phyloP scores from a whole-genome alignment of 192 early-diverging fungal genomes.

The Piromyces sp. region DNA sequence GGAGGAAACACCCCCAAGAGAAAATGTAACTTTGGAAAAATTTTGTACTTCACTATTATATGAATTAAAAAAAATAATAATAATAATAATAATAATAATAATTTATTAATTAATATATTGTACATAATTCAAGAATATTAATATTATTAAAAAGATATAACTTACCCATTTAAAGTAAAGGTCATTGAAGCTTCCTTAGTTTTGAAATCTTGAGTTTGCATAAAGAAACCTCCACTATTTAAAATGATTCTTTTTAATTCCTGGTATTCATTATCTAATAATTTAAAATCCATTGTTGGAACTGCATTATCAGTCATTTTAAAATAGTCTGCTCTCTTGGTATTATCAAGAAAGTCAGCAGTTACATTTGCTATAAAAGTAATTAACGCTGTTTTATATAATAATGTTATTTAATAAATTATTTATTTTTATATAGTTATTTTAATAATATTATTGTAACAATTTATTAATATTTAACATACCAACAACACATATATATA shows the following conservation, averaged over 20 bases:
- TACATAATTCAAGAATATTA: no score
- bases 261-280: background rate
- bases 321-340: background rate
- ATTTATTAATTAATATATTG: no score
- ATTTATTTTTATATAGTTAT: no score
- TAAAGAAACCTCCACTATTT: background rate
- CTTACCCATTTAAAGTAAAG: background rate
- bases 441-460: no score
- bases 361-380: conserved; percentile 1
- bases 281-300: background rate
- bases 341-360: background rate
- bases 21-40: background rate
- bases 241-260: background rate
- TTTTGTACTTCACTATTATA: background rate
- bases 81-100: no score
- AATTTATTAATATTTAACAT: no score
- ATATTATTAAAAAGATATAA: no score
- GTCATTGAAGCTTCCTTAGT: background rate
- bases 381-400: conserved; percentile 13
- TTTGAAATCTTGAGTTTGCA: background rate
- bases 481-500: no score
- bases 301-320: background rate
- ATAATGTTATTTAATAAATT: no score
- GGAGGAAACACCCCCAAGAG: background rate
- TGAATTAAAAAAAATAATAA: no score